Percentiles rank a stretch among this genome's conserved stretches.
Conservation (phyloP, 768 basidiomycete genomes). For the Russula lepida region DNA sequence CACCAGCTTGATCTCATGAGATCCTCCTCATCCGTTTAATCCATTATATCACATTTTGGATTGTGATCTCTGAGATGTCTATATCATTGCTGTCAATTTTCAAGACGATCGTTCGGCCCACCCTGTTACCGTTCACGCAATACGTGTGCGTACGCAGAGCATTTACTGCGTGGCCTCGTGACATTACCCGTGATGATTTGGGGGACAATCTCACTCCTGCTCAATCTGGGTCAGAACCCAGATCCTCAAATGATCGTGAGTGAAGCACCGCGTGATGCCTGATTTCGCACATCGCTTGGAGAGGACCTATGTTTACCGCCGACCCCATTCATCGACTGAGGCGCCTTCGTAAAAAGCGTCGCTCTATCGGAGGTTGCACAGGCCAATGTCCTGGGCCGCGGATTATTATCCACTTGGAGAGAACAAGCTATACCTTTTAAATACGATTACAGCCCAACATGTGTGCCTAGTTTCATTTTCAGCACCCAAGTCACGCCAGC, state of each 20-base stretch:
- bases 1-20: not conserved
- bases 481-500: not conserved
- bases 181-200: conserved; percentile 1
- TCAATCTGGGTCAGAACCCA: not conserved
- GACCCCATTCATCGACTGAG: not conserved
- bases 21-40: not conserved
- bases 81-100: not conserved
- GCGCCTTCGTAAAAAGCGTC: not conserved
- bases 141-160: not conserved
- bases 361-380: conserved; percentile 1
- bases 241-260: not conserved
- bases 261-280: not conserved
- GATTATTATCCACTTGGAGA: not conserved
- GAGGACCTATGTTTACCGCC: not conserved
- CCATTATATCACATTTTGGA: not conserved
- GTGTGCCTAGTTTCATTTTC: conserved; percentile 4
- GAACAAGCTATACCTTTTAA: conserved; percentile 12
- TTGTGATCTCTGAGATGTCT: not conserved
- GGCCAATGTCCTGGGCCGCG: conserved; percentile 10
- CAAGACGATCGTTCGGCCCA: not conserved
- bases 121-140: not conserved
- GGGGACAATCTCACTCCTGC: conserved; percentile 3
- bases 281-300: not conserved
- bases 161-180: conserved; percentile 3
- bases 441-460: conserved; percentile 6